phyloP scores from a whole-genome alignment of 192 early-diverging fungal genomes.

The Mortierella alpina region DNA sequence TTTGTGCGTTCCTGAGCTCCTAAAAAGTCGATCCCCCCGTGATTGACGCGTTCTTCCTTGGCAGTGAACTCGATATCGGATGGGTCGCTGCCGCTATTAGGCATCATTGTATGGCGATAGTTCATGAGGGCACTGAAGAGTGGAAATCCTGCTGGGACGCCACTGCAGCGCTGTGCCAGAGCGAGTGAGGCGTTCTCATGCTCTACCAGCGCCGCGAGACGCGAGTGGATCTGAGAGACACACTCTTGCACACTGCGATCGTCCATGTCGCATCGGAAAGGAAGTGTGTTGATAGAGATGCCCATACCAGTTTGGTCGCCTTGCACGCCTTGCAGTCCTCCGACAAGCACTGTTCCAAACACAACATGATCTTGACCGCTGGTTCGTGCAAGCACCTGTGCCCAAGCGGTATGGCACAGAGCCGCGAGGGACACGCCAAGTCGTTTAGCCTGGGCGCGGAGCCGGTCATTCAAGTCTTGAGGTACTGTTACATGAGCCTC shows the following conservation, averaged over 20 bases:
- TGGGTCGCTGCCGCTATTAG: neutral
- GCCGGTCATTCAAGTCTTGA: neutral
- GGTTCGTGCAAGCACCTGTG: neutral
- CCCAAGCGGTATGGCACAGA: constrained; percentile 15
- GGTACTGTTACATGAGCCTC: neutral
- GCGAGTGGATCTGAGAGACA: neutral
- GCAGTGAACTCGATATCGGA: neutral
- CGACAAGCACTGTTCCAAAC: constrained; percentile 11
- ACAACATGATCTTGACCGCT: constrained; percentile 7
- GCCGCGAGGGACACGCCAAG: neutral
- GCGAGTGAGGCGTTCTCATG: constrained; percentile 16
- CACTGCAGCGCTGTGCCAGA: constrained; percentile 16
- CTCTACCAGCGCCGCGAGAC: constrained; percentile 2
- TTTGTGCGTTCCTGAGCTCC: constrained; percentile 10
- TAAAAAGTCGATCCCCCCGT: constrained; percentile 2
- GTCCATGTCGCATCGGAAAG: constrained; percentile 11
- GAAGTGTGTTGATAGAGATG: constrained; percentile 18
- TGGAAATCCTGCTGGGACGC: constrained; percentile 7
- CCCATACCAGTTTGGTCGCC: neutral
- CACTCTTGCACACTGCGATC: constrained; percentile 1
- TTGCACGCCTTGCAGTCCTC: neutral
- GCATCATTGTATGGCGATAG: constrained; percentile 2
- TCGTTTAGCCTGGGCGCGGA: neutral
- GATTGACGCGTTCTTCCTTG: constrained; percentile 1
- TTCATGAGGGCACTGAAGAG: constrained; percentile 14